Percentiles rank a stretch among this genome's conserved stretches.
Evolutionary conservation across 108 stramenopile genomes (phyloP).

Genomic region (Pseudonitzschia multiseries): DNA sequence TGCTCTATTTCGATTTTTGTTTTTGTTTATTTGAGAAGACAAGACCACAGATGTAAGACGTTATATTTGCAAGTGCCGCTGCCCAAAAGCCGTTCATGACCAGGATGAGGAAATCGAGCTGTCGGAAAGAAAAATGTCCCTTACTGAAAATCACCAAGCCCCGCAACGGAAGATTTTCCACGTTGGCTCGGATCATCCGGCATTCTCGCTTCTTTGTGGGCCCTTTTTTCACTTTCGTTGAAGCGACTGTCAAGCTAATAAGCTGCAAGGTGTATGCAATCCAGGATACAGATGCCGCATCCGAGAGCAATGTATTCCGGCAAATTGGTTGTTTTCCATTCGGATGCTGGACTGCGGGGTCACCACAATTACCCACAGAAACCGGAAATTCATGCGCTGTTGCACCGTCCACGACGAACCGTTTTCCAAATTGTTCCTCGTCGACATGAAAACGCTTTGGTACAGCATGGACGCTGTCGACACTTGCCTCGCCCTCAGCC

Average conservation of each 20-base stretch:
- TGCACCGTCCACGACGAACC: constrained; percentile 26
- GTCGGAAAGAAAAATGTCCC: constrained; percentile 39
- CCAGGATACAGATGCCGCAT: constrained; percentile 13
- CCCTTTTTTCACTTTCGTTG: constrained; percentile 22
- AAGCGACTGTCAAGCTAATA: constrained; percentile 14
- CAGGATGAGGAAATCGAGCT: constrained; percentile 43
- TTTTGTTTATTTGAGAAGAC: no score
- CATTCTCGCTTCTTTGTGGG: constrained; percentile 20
- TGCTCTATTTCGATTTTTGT: no score
- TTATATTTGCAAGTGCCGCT: not conserved
- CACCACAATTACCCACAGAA: no score
- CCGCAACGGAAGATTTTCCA: constrained; percentile 46
- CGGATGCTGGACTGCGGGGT: no score
- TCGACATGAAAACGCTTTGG: constrained; percentile 9
- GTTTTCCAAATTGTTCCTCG: constrained; percentile 33
- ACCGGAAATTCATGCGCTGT: no score
- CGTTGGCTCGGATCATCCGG: constrained; percentile 34
- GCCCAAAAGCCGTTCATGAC: constrained; percentile 32
- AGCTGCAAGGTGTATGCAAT: constrained; percentile 16
- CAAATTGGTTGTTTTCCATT: not conserved
- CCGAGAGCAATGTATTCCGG: constrained; percentile 42
- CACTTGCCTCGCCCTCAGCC: not conserved
- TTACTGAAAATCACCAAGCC: constrained; percentile 40
- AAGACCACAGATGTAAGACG: no score
- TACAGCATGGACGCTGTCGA: not conserved